Percentiles rank a stretch among this genome's conserved stretches.
Conservation (phyloP, 2,329 filamentous ascomycete species). For the Hirsutella minnesotensis region DNA sequence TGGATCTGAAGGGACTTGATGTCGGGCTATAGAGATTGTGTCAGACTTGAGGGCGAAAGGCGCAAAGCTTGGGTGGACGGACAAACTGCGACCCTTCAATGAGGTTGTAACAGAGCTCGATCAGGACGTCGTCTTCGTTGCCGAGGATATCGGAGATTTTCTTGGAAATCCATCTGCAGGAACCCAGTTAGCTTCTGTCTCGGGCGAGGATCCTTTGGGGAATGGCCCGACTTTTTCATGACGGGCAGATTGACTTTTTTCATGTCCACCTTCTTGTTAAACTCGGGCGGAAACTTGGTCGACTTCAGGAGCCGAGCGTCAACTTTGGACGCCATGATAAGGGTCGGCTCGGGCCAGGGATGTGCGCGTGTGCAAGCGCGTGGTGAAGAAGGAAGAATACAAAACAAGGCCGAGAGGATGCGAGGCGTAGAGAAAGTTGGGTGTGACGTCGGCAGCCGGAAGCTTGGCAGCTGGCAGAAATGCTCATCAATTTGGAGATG, state of each 20-base stretch:
- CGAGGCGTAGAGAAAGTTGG: constrained; percentile 6
- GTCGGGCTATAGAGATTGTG: constrained; percentile 55
- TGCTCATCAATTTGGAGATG: neutral
- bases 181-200: constrained; percentile 8
- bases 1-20: constrained; percentile 93
- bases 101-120: constrained; percentile 64
- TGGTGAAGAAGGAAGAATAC: neutral
- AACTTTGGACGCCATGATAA: constrained; percentile 66
- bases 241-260: constrained; percentile 93
- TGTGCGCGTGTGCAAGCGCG: neutral
- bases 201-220: neutral
- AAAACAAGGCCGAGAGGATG: neutral
- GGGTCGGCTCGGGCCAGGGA: neutral
- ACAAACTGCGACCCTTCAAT: constrained; percentile 69
- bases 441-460: constrained; percentile 16
- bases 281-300: constrained; percentile 89
- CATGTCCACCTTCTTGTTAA: constrained; percentile 94
- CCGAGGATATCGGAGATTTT: constrained; percentile 79
- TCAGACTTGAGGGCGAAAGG: constrained; percentile 11
- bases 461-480: neutral
- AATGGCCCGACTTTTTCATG: constrained; percentile 72
- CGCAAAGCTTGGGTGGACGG: neutral
- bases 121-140: constrained; percentile 92
- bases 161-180: constrained; percentile 75
- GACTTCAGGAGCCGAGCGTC: constrained; percentile 82